Percentiles rank a stretch among this genome's conserved stretches.
Conservation (phyloP, 1,139 yeast genomes). For the Taiozyma sp. region DNA sequence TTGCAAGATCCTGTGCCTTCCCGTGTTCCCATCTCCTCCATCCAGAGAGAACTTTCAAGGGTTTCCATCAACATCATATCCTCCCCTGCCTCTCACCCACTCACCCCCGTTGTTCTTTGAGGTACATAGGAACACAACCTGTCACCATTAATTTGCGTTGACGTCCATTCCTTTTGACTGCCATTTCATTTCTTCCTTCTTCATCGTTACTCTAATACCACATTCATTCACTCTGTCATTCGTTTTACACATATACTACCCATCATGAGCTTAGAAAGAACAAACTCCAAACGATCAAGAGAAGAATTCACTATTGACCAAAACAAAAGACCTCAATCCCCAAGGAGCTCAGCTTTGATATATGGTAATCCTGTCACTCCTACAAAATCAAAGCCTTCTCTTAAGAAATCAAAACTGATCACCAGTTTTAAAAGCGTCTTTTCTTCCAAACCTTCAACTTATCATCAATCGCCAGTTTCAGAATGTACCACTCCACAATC, state of each 20-base stretch:
- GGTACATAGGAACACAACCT: slow-evolving; percentile 1
- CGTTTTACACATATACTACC: too few species aligned
- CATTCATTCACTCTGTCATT: slow-evolving; percentile 3
- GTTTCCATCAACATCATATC: not conserved
- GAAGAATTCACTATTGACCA: slow-evolving; percentile 20
- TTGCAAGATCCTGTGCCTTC: not conserved
- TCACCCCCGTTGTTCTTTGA: not conserved
- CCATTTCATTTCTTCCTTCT: slow-evolving; percentile 1
- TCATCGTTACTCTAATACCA: not conserved
- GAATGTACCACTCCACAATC: slow-evolving; percentile 4
- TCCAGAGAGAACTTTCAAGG: not conserved
- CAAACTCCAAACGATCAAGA: slow-evolving; percentile 23
- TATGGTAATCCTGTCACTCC: slow-evolving; percentile 19
- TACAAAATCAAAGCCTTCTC: slow-evolving; percentile 5
- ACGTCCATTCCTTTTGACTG: slow-evolving; percentile 26
- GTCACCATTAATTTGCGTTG: slow-evolving; percentile 27
- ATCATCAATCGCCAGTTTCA: slow-evolving; percentile 15
- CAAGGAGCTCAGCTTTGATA: slow-evolving; percentile 8
- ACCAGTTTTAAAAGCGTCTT: slow-evolving; percentile 18
- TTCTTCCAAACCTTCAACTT: slow-evolving; percentile 6
- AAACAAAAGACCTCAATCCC: slow-evolving; percentile 14
- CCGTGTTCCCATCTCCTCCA: not conserved
- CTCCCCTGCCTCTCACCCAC: too few species aligned
- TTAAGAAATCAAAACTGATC: slow-evolving; percentile 5
- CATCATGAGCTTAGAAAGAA: slow-evolving; percentile 8